Evolutionary conservation across 2,329 filamentous ascomycete genomes (phyloP).

Genomic region (Cladosporium sp.): DNA sequence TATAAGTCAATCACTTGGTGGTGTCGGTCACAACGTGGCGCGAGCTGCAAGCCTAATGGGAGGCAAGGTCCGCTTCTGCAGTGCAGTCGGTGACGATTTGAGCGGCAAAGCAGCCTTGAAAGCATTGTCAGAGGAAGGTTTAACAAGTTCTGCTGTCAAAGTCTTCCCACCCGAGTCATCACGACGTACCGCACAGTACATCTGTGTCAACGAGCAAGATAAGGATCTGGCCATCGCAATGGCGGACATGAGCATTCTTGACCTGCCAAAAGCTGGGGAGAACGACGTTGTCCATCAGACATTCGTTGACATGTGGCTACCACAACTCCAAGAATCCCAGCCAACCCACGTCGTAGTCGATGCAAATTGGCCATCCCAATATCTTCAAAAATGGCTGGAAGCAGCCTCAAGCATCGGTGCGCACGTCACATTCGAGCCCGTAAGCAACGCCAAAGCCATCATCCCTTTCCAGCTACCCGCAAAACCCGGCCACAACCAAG

Average conservation of each 20-base stretch:
- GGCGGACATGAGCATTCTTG: constrained; percentile 89
- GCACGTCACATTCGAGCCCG: constrained; percentile 78
- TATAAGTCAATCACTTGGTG: constrained; percentile 80
- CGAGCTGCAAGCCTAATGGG: constrained; percentile 71
- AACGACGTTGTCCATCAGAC: constrained; percentile 32
- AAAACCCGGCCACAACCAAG: constrained; percentile 6
- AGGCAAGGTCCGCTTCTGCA: constrained; percentile 68
- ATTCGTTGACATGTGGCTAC: constrained; percentile 56
- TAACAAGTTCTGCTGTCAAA: constrained; percentile 62
- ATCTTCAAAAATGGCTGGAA: constrained; percentile 64
- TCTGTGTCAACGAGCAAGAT: constrained; percentile 78
- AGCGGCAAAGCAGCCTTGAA: constrained; percentile 70
- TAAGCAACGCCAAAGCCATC: constrained; percentile 74
- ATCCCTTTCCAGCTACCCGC: constrained; percentile 56
- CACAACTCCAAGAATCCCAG: constrained; percentile 51
- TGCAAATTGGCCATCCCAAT: constrained; percentile 71
- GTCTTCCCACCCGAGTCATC: constrained; percentile 37
- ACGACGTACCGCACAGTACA: constrained; percentile 79
- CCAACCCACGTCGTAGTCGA: constrained; percentile 82
- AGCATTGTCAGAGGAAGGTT: constrained; percentile 59
- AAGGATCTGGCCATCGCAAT: constrained; percentile 88
- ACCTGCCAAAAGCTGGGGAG: constrained; percentile 33
- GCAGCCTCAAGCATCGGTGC: constrained; percentile 54
- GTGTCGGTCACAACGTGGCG: constrained; percentile 89
- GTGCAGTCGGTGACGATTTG: constrained; percentile 73